Conservation (phyloP, 2,329 filamentous ascomycete species). For the Cordyceps fumosorosea region DNA sequence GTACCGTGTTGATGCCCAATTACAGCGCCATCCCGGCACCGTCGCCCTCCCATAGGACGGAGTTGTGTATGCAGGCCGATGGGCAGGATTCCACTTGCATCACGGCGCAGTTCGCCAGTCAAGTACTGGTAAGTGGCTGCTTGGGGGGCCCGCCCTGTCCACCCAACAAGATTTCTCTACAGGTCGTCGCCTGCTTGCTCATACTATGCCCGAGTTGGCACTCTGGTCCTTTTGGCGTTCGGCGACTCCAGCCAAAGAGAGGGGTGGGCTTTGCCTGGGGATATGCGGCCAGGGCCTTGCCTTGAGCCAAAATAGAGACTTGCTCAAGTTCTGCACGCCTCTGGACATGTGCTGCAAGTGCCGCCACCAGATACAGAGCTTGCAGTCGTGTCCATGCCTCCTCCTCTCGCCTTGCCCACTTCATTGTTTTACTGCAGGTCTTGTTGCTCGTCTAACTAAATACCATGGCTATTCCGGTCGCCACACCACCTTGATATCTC, state of each 20-base stretch:
- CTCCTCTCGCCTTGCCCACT: not conserved
- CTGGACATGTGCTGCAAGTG: conserved; percentile 1
- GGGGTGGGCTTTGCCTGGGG: not conserved
- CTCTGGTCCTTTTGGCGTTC: conserved; percentile 1
- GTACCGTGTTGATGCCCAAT: conserved; percentile 29
- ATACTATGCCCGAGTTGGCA: conserved; percentile 10
- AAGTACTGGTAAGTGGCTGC: not conserved
- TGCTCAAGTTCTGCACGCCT: not conserved
- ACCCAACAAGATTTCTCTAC: conserved; percentile 10
- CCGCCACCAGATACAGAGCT: conserved; percentile 6
- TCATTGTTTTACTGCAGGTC: not conserved
- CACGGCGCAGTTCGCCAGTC: conserved; percentile 9
- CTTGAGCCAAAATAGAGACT: conserved; percentile 2
- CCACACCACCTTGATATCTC: conserved; percentile 9
- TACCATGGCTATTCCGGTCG: conserved; percentile 3
- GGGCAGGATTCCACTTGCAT: conserved; percentile 1
- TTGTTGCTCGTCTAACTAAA: conserved; percentile 4
- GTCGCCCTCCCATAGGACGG: conserved; percentile 9
- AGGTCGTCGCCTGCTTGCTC: not conserved
- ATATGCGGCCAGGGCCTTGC: conserved; percentile 5
- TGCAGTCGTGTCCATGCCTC: conserved; percentile 1
- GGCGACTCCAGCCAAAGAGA: conserved; percentile 11
- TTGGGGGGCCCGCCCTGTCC: not conserved
- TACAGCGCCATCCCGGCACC: conserved; percentile 15
- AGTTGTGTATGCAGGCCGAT: conserved; percentile 3